Evolutionary conservation across 2,329 filamentous ascomycete species (phyloP), one percentile per base, ranked within the genome.

Genomic region (Talaromyces sp.): DNA sequence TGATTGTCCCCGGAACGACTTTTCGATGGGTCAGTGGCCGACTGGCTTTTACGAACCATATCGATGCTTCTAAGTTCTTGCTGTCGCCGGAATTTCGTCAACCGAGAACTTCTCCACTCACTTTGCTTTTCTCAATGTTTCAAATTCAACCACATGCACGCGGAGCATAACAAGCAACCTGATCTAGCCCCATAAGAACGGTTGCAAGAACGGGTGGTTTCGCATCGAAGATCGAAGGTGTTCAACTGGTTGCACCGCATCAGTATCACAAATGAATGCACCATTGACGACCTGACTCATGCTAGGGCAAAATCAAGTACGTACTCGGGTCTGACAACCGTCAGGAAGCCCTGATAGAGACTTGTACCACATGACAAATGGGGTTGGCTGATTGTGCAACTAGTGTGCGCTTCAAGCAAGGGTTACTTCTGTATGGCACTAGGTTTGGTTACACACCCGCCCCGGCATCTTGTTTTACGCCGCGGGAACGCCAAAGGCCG

Each of bases 61-160:
- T 56, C 31, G 25, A n/a, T 56, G 31, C 29, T 36, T 36, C n/a
- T n/a, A n/a, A n/a, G n/a, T n/a, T n/a, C 15, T 36, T 34, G 8
- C 49, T 53, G 27, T 53, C 27, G 51, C 51, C 51, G 29, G n/a
- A 38, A 56, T 25, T 56, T 56, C 29, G 19, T 38, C 31, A 38
- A 36, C 31, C 31, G n/a, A 29, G 19, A 43, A 59, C 8, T 59
- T 10, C 25, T 59, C 38, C 56, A 59, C 38, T 29, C 17, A 17
- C 13, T 45, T 58, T 45, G n/a, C 56, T 59, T 59, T 59, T 59
- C 27, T 31, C 56, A 8, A 40, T 59, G 56, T 25, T 31, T 25
- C 51, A 56, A 22, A 17, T 31, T 25, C 51, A 56, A 22, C 53
- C 31, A 38, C 53, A 25, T 56, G 31, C 53, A 38, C 31, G 10